Conservation (phyloP, 2,329 filamentous ascomycete species). For the Plenodomus lindquistii region DNA sequence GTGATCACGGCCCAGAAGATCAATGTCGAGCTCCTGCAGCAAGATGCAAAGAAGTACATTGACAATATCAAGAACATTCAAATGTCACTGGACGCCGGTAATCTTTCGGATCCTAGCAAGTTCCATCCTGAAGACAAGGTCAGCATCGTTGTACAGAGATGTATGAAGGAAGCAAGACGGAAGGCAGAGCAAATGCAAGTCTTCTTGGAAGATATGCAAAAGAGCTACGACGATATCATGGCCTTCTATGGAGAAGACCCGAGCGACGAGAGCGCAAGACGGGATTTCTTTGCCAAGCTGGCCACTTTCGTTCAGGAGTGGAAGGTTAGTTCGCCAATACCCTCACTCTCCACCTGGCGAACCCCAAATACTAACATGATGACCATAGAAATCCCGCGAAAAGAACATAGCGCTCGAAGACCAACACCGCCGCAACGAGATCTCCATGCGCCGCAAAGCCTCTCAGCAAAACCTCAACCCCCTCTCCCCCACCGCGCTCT, state of each 20-base stretch:
- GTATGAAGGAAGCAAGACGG: constrained; percentile 93
- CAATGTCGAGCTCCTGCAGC: constrained; percentile 88
- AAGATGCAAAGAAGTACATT: constrained; percentile 89
- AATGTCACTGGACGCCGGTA: constrained; percentile 86
- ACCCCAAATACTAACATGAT: constrained; percentile 7
- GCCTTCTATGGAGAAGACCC: constrained; percentile 95
- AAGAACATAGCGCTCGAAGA: constrained; percentile 90
- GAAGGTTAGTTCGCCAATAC: constrained; percentile 62
- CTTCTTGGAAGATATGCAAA: constrained; percentile 89
- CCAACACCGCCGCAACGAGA: constrained; percentile 80
- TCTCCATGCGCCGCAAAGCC: constrained; percentile 84
- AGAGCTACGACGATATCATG: constrained; percentile 94
- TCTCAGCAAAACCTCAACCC: constrained; percentile 51
- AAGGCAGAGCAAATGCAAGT: constrained; percentile 96
- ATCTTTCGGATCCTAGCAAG: constrained; percentile 92
- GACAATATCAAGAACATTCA: constrained; percentile 95
- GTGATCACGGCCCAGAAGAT: constrained; percentile 84
- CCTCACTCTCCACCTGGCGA: background rate
- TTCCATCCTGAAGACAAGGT: constrained; percentile 98
- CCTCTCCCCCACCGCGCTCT: constrained; percentile 56
- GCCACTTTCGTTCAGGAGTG: constrained; percentile 89
- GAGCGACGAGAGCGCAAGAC: constrained; percentile 84
- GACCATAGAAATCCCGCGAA: constrained; percentile 73
- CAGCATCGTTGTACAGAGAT: constrained; percentile 84
- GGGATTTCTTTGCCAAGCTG: constrained; percentile 95